These are phyloP conservation scores for Raddia guianensis DNA, from an alignment of 176 grass and related monocot genomes.

Conservation along the genomic window DNA sequence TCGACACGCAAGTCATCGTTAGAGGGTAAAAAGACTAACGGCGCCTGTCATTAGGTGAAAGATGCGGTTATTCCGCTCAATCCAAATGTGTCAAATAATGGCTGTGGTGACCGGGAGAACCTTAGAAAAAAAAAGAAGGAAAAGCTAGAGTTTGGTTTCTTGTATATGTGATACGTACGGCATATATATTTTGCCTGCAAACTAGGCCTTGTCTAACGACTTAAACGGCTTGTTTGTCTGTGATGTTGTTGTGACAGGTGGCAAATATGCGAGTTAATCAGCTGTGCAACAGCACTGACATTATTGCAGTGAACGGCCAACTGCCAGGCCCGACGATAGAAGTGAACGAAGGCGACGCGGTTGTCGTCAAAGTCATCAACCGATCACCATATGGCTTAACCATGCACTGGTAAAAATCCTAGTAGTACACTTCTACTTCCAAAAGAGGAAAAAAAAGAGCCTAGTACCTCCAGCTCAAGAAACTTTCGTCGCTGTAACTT, in stretches of 20 bases:
- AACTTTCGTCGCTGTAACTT: neutral
- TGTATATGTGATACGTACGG: neutral
- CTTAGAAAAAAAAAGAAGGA: too few species aligned
- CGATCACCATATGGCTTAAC: constrained; percentile 50
- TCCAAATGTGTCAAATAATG: too few species aligned
- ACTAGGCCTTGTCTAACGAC: neutral
- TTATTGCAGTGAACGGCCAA: constrained; percentile 59
- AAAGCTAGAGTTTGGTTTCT: neutral
- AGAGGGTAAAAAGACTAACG: too few species aligned
- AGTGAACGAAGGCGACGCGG: constrained; percentile 49
- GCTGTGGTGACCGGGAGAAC: too few species aligned
- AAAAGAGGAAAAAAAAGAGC: neutral
- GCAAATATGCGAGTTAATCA: constrained; percentile 45
- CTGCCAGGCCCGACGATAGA: constrained; percentile 57
- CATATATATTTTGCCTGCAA: neutral
- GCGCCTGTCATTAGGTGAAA: too few species aligned
- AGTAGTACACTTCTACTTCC: neutral
- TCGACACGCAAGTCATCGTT: too few species aligned
- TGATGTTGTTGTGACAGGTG: constrained; percentile 38
- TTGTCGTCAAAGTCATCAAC: constrained; percentile 50
- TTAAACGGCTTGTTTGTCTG: constrained; percentile 8
- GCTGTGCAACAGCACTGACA: constrained; percentile 52
- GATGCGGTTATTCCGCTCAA: too few species aligned
- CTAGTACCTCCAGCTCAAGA: neutral
- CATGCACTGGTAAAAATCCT: constrained; percentile 55